Base-by-base conservation (phyloP, 75 land plant genomes). In the Picea sitchensis region DNA sequence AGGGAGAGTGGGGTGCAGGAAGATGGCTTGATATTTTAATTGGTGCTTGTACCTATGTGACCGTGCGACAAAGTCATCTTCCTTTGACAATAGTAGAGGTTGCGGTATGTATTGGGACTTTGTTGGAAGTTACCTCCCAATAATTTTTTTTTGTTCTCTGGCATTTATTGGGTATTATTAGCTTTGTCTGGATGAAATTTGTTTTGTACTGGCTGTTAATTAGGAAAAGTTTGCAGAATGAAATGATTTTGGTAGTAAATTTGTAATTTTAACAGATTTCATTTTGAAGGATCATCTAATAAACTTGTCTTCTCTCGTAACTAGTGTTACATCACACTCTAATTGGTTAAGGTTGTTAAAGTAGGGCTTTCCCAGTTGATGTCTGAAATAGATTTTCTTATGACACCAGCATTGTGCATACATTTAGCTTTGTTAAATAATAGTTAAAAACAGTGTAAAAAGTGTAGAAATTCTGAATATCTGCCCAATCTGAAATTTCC, bases 1-100 rank as follows among this genome's bases (percentile, higher is more conserved):
- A 82, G 15, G 86, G 86, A 38, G 71, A 83, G 44, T 82, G 84
- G 86, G 86, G 84, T 14, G 38, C 72, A 60, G 84, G 86, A 34
- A 77, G 84, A 73, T 84, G 86, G 84, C 56, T 84, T 17, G 86
- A 84, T 34, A 67, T 82, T 73, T 59, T 85, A 58, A 80, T 74
- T 58, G 86, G 81, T 30, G 86, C 86, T 38, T 83, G 86, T 60
- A 62, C 78, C 38, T 85, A 85, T 61, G 72, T 85, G 3, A 86
- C 72, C 3, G 61, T 85, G 36, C 77, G 85, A 61, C 80, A 73
- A 72, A 78, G 78, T 67, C 68, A 74, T 6, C 73, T 82, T 21
- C 85, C 86, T 56, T 60, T 85, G 63, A 85, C 78, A 44, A 80
- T 85, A 32, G 60, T 78, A 14, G 85, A 85, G 73, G 77, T 85